Base-by-base conservation (phyloP, 305 asterid species). In the Andrographis paniculata region DNA sequence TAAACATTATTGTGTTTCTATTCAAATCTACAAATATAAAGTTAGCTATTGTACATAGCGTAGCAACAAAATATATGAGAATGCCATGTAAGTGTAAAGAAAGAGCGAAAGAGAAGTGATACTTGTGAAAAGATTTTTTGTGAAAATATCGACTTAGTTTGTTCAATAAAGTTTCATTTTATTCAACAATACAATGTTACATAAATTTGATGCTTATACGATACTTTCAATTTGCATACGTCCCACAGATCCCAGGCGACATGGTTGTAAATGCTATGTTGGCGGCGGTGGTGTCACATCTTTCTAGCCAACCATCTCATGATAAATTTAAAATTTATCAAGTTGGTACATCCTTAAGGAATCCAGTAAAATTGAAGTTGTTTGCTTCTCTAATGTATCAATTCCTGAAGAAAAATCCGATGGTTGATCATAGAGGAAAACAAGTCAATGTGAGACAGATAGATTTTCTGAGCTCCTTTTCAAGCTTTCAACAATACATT, bases 211-310 rank as follows among this genome's bases (percentile, higher is more conserved):
- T n/a, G n/a, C n/a, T n/a, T n/a, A n/a, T n/a, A n/a, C n/a, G n/a
- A n/a, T n/a, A n/a, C n/a, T n/a, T n/a, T n/a, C n/a, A n/a, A n/a
- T n/a, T n/a, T n/a, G n/a, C n/a, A n/a, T n/a, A n/a, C n/a, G n/a
- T n/a, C n/a, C n/a, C n/a, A n/a, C 30, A 24, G 30, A 24, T 24
- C 6, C 30, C 70, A 18, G 62, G 65, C 5, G 70, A 64, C 38
- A 64, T 64, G 70, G 61, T 64, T 39, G 65, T 58, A 14, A 64
- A 64, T 27, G 46, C 58, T 5, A 58, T 64, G 43, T 23, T 64
- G 13, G 58, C 60, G 27, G 48, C 65, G 27, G 31, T 58, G n/a
- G 55, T 44, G 20, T 6, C 31, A 9, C 18, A 33, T 17, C 6
- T 37, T 18, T 23, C 11, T 10, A 33, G 8, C 27, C 52, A 1